Evolutionary conservation across 1,139 yeast genomes (phyloP), one percentile per base, ranked within the genome.

Genomic region (Groenewaldozyma auringiensis): DNA sequence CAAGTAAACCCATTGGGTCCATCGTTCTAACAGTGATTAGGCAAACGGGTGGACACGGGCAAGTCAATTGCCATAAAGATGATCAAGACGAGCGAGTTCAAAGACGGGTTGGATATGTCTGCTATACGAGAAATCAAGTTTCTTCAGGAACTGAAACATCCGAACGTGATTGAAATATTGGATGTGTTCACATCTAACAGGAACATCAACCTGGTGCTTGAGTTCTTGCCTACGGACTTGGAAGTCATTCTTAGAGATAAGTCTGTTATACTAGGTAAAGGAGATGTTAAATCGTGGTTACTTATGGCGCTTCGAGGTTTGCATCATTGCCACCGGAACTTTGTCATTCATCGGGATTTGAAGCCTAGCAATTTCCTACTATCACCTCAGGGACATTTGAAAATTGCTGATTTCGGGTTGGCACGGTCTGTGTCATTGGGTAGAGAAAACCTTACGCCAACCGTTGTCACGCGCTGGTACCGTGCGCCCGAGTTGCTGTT

Each of bases 381-480:
- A 37, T 83, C 96, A 0, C 94, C 95, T 0, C 77, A 77, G 49
- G 97, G 98, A 0, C 81, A 83, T 54, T 69, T 92, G 53, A 92
- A 92, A 63, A 76, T 92, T 52, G 97, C 97, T 4, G 98, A 92
- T 85, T 92, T 92, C 70, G 98, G 98, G 56, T 72, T 92, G 44
- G 97, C 97, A 0, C 68, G 98, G 48, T 77, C 89, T 1, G 68
- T 86, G 51, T 92, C 94, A 1, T 83, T 88, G 1, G 83, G 83
- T 46, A 92, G 85, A 54, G 83, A 79, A 49, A 63, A 64, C 31
- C 69, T 92, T 61, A 85, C 97, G 0, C 84, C 95, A 0, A 89
- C 89, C 53, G 98, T 92, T 8, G 99, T 92, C 1, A 92, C 99
- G 2, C 70, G 97, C 50, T 92, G 98, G 98, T 92, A 92, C 65